phyloP scores from a whole-genome alignment of 78 protist species.

The Polysphondylium violaceum region DNA sequence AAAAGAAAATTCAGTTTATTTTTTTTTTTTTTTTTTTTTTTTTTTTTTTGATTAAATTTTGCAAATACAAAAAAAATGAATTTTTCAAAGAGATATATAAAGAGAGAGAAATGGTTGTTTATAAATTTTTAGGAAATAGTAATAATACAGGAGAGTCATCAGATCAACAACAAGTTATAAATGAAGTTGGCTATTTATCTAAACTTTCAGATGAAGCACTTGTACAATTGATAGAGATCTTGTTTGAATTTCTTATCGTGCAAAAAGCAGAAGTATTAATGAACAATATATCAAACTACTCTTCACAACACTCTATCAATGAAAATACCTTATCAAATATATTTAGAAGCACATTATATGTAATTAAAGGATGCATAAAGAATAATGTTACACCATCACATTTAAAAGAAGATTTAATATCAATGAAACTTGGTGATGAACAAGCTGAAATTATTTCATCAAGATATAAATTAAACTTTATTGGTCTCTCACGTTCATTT shows the following conservation, averaged over 20 bases:
- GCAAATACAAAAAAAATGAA: too few species aligned
- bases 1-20: too few species aligned
- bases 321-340: conserved; percentile 66
- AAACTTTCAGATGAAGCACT: conserved; percentile 21
- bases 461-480: conserved; percentile 64
- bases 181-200: conserved; percentile 61
- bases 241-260: conserved; percentile 45
- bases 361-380: conserved; percentile 42
- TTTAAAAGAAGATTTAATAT: conserved; percentile 52
- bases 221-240: conserved; percentile 30
- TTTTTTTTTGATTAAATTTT: too few species aligned
- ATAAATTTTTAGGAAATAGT: conserved; percentile 57
- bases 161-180: conserved; percentile 76
- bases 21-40: too few species aligned
- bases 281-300: neutral
- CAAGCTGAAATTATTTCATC: conserved; percentile 37
- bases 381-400: conserved; percentile 40
- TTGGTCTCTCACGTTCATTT: conserved; percentile 74
- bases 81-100: too few species aligned
- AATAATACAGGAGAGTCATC: conserved; percentile 16
- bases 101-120: too few species aligned
- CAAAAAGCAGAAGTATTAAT: conserved; percentile 48
- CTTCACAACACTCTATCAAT: conserved; percentile 29
- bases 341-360: conserved; percentile 26
- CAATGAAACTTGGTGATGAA: conserved; percentile 48